These are phyloP conservation scores for Bocquillonia castaneifolia DNA, from an alignment of 441 rosid genomes.

Conservation along the genomic window DNA sequence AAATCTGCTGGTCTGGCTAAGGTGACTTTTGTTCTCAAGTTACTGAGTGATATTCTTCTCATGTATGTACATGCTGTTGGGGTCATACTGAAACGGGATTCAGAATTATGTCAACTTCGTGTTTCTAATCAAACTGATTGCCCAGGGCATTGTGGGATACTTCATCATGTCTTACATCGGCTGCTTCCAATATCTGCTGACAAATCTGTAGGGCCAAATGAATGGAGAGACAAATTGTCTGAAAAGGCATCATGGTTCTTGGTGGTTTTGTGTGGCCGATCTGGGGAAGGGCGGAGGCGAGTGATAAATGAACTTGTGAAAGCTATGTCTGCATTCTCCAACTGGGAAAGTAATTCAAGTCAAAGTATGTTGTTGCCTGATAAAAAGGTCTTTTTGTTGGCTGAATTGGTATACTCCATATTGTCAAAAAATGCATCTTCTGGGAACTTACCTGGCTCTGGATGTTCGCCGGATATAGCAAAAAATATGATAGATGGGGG, in stretches of 20 bases:
- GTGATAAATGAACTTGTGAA: constrained; percentile 81
- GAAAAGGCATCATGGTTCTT: constrained; percentile 91
- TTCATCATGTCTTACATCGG: constrained; percentile 78
- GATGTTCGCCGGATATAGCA: constrained; percentile 92
- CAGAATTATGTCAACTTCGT: constrained; percentile 68
- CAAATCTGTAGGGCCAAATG: constrained; percentile 76
- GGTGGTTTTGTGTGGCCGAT: constrained; percentile 86
- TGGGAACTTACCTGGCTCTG: constrained; percentile 74
- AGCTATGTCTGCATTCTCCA: constrained; percentile 67
- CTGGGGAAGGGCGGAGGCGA: constrained; percentile 87
- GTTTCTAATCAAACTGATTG: constrained; percentile 57
- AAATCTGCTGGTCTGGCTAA: constrained; percentile 86
- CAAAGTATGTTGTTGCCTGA: constrained; percentile 60
- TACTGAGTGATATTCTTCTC: constrained; percentile 83
- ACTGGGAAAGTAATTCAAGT: constrained; percentile 59
- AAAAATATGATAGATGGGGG: constrained; percentile 97
- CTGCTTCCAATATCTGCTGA: constrained; percentile 70
- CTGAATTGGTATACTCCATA: constrained; percentile 68
- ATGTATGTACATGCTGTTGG: constrained; percentile 90
- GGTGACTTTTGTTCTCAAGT: constrained; percentile 82
- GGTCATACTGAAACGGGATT: constrained; percentile 78
- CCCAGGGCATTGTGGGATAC: constrained; percentile 56
- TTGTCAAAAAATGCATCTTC: constrained; percentile 87
- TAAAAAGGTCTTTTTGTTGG: constrained; percentile 71
- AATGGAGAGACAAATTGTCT: constrained; percentile 86